These are phyloP conservation scores for Parafenestella ontariensis DNA, from an alignment of 2,329 filamentous ascomycete species.

Conservation along the genomic window DNA sequence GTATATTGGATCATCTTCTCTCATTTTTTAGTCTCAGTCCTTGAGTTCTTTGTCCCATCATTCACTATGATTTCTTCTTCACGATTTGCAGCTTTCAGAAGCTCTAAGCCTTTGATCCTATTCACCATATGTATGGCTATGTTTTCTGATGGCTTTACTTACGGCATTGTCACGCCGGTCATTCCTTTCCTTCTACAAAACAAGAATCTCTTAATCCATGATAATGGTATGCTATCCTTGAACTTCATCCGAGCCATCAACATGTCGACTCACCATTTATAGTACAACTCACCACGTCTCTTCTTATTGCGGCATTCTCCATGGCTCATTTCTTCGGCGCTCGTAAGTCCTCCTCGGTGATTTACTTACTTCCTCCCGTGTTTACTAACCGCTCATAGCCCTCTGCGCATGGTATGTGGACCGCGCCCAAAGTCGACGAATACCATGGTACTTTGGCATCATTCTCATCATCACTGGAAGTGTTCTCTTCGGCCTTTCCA, in stretches of 20 bases:
- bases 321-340: constrained; percentile 15
- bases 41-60: neutral
- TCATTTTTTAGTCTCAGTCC: no score
- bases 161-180: constrained; percentile 17
- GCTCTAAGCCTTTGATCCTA: constrained; percentile 16
- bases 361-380: neutral
- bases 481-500: constrained; percentile 17
- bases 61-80: neutral
- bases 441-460: constrained; percentile 19
- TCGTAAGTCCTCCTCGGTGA: constrained; percentile 4
- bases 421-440: constrained; percentile 10
- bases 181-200: constrained; percentile 19
- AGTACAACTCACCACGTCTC: constrained; percentile 16
- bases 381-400: neutral
- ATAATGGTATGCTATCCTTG: constrained; percentile 1
- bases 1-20: neutral
- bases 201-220: constrained; percentile 6
- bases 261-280: neutral
- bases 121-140: constrained; percentile 22
- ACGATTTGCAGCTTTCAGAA: constrained; percentile 7
- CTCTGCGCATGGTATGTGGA: constrained; percentile 22
- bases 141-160: constrained; percentile 18
- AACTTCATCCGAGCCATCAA: neutral
- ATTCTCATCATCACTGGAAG: constrained; percentile 16
- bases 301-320: constrained; percentile 13